A percentile compares a stretch with the other conserved stretches of the same genome.
Conservation (phyloP, 768 basidiomycete species). For the Psilocybe azurescens region DNA sequence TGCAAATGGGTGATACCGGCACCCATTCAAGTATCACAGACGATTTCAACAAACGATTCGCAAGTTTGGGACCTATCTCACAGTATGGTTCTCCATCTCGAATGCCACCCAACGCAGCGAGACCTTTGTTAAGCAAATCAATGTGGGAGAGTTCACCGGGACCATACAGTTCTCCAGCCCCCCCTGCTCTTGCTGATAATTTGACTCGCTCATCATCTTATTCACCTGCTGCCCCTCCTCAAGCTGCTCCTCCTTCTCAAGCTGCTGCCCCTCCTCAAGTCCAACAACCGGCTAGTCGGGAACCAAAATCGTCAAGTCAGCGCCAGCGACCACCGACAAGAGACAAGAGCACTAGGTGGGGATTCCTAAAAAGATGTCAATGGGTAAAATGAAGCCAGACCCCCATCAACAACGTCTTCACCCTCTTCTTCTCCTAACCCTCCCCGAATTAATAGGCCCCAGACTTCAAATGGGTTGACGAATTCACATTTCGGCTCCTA, state of each 20-base stretch:
- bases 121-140: constrained; percentile 49
- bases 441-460: constrained; percentile 32
- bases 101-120: constrained; percentile 37
- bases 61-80: constrained; percentile 68
- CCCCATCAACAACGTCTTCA: constrained; percentile 42
- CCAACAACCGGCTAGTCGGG: constrained; percentile 1
- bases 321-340: constrained; percentile 31
- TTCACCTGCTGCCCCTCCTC: constrained; percentile 1
- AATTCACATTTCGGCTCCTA: constrained; percentile 29
- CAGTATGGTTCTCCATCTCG: constrained; percentile 42
- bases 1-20: constrained; percentile 35
- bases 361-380: constrained; percentile 99
- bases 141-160: constrained; percentile 58
- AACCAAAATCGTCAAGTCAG: constrained; percentile 14
- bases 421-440: constrained; percentile 38
- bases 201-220: constrained; percentile 25
- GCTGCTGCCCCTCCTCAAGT: neutral
- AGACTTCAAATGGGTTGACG: constrained; percentile 32
- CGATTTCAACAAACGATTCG: constrained; percentile 62
- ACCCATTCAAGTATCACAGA: constrained; percentile 30
- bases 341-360: constrained; percentile 84
- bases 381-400: constrained; percentile 88
- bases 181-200: constrained; percentile 13
- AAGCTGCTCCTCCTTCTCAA: neutral
- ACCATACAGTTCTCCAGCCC: constrained; percentile 1